Base-by-base conservation (phyloP, 176 grass and related monocot species). In the Paspalum vaginatum region DNA sequence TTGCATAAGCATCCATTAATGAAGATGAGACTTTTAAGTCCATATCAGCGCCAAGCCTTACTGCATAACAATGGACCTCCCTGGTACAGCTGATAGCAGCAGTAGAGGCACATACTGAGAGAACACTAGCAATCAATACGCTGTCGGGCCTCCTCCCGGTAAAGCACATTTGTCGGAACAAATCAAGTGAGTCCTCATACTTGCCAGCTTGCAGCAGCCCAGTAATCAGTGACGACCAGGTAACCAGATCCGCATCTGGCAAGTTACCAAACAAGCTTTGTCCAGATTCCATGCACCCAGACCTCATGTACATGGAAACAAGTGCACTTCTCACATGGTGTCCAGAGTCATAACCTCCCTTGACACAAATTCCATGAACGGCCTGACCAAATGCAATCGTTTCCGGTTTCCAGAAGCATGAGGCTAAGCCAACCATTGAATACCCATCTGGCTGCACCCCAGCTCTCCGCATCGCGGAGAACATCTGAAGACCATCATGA, bases 171-270 rank as follows among this genome's bases (percentile, higher is more conserved):
- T 71, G 45, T 70, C 61, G 66, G 25, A 94, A 85, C 84, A 94
- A 61, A 15, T 59, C 65, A 24, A 94, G 70, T 75, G 88, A 83
- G 32, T 88, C 76, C 15, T 27, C 22, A 14, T 78, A 86, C 47
- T 49, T 80, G 8, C 83, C 54, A 7, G 7, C 65, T 24, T 78
- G 83, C 37, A 78, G 71, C 41, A 91, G 73, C 22, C 88, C 92
- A 41, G 88, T 86, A 62, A 94, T 81, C 37, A 94, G 80, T 49
- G 92, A 90, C 39, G 80, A 91, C 80, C 88, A 94, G 56, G 92
- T 91, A 74, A 94, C 77, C 67, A 94, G 63, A 78, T 94, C 88
- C 0, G 80, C 79, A 53, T 79, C 76, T 7, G 15, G 48, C 32
- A 91, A 59, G 74, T 61, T 54, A 61, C 5, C 49, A 61, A 94